Conservation (phyloP, 2,329 filamentous ascomycete species). For the Alternaria postmessia region DNA sequence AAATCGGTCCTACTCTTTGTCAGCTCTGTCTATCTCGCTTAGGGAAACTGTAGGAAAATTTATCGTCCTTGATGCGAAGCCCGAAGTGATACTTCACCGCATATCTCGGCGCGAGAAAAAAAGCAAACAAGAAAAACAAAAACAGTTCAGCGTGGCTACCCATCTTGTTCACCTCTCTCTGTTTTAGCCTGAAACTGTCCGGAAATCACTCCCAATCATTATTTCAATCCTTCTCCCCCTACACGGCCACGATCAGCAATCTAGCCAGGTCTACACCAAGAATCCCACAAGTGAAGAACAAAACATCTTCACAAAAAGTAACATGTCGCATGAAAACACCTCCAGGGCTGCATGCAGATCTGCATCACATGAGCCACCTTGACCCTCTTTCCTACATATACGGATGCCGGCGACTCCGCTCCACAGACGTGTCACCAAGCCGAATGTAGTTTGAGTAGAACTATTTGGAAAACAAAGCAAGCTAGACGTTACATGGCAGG, state of each 20-base stretch:
- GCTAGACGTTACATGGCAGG: background rate
- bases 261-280: background rate
- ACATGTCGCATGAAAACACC: background rate
- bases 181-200: background rate
- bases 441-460: background rate
- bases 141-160: background rate
- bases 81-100: background rate
- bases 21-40: background rate
- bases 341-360: background rate
- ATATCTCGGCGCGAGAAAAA: background rate
- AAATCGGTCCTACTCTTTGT: background rate
- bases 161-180: background rate
- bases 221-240: background rate
- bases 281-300: background rate
- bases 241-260: background rate
- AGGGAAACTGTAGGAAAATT: background rate
- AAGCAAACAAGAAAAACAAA: background rate
- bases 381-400: background rate
- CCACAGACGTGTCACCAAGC: background rate
- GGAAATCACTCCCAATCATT: background rate
- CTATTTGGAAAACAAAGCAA: background rate
- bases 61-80: background rate
- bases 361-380: background rate
- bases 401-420: background rate
- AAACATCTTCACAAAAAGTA: background rate